Evolutionary conservation across 768 basidiomycete genomes (phyloP), one percentile per base, ranked within the genome.

Genomic region (Pholiota microspora): DNA sequence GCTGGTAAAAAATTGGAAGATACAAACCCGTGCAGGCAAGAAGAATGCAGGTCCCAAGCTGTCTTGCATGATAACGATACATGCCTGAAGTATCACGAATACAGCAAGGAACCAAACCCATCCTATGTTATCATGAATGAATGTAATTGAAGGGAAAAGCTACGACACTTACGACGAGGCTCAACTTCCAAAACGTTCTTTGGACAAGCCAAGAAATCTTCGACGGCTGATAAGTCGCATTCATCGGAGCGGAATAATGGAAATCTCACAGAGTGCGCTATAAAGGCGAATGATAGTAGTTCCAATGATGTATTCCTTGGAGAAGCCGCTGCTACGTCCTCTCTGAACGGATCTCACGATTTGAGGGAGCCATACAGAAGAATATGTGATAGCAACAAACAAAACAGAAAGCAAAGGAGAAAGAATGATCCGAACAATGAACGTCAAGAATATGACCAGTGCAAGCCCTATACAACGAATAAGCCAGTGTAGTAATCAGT

Each of bases 161-260:
- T 31, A 42, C 52, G 48, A 52, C 7, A 40, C 86, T 56, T 64
- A 93, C 92, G 65, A 56, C 86, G 79, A 12, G 88, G 82, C 58
- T 89, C 80, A 13, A 92, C 77, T 55, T 95, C 92, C 53, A 95
- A 76, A 5, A 95, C 88, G 63, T 95, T 97, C 64, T 84, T 84
- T 0, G 92, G 89, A 64, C 90, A 95, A 0, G 78, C 79, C 64
- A 94, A 73, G 60, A 89, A 89, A 65, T 96, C 94, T 96, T 58
- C 8, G 48, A 34, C 32, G 36, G 49, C 55, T 25, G 50, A 47
- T 50, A 13, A 49, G 27, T 50, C 7, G 12, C 18, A n/a, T 29
- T 18, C 31, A n/a, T 7, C 16, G 44, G 4, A 16, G 18, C 16
- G 4, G 48, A 5, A 21, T 0, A 10, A 18, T 23, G 34, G 40